Base-by-base conservation (phyloP, 345 rosid species). In the Gossypium stocksii region DNA sequence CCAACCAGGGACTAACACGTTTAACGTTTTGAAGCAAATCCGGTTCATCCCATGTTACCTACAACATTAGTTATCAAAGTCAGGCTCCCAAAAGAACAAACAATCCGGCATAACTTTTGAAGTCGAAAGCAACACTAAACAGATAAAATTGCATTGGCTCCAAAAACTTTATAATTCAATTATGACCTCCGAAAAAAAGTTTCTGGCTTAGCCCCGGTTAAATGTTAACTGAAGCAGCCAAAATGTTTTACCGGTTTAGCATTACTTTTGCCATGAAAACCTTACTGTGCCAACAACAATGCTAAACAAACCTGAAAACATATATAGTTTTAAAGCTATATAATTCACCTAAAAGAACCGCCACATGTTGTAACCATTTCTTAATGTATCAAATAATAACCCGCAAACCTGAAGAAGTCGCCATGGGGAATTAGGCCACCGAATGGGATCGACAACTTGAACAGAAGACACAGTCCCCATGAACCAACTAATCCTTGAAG, bases 21-120 rank as follows among this genome's bases (percentile, higher is more conserved):
- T 90, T 93, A 81, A 93, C 98, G 43, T 93, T 91, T 73, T 87
- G 99, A 14, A 92, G 85, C 86, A 93, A 83, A 81, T 95, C 99
- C 1, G 98, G 98, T 76, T 95, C 99, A 22, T 95, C 99, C 99
- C 99, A 95, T 15, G 89, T 90, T 68, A 95, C 97, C 99, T 93
- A 85, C 66, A 69, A 74, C 27, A 57, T 4, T 12, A 25, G 45
- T 59, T 58, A 38, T 7, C 2, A 48, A 22, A 41, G 75, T 74
- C 17, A 19, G 51, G 29, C 17, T 53, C 16, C 62, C 12, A 53
- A 53, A 70, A 22, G n/a, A 46, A 48, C 13, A 14, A 9, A 67
- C 2, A 66, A 46, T 67, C 17, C 7, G 13, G 43, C 19, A 34
- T 34, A 34, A 34, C 7, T 34, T 34, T 34, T 34, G 41, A 34